Base-by-base conservation (phyloP, 164 flowering plant species). In the Paratinospora sagittata region DNA sequence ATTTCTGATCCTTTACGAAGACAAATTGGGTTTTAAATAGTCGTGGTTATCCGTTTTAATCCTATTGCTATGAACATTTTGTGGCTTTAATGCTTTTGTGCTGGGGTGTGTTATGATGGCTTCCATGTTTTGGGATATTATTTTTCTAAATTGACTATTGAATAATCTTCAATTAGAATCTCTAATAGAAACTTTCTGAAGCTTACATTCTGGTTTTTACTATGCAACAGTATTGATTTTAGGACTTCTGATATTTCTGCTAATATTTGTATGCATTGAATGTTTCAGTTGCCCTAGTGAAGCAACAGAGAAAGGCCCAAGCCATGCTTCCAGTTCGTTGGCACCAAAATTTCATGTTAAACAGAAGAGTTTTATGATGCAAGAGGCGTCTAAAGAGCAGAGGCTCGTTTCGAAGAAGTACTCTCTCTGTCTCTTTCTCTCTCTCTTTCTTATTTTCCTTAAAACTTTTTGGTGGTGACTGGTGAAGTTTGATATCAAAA, bases 381-480 rank as follows among this genome's bases (percentile, higher is more conserved):
- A 73, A 52, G 65, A 75, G 70, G 68, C 41, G 17, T 3, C 67
- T 12, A 79, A 74, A 13, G 78, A 65, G 78, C 63, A 17, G 63
- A 77, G 76, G 73, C 69, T 45, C 64, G 37, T 58, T 43, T 52
- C 76, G 33, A 88, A 84, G 67, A 81, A 73, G 88, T 87, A 67
- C 63, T 70, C 37, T 69, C 67, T 75, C 19, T 55, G 70, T 64
- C 14, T 55, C 60, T 36, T 62, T 69, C n/a, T 23, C 36, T 67
- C 68, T 30, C 34, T 30, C 34, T 30, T 30, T 67, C 68, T 73
- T 24, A 13, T 47, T 47, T 24, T 52, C 14, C 27, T 39, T 66
- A 23, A 11, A 12, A n/a, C 30, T 39, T 66, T 6, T 55, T 55
- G 10, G 61, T 19, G 8, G 34, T 30, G 34, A 30, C 34, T 30